Evolutionary conservation across 305 asterid species (phyloP), one percentile per base, ranked within the genome.

Genomic region (Caryopteris hybrid): DNA sequence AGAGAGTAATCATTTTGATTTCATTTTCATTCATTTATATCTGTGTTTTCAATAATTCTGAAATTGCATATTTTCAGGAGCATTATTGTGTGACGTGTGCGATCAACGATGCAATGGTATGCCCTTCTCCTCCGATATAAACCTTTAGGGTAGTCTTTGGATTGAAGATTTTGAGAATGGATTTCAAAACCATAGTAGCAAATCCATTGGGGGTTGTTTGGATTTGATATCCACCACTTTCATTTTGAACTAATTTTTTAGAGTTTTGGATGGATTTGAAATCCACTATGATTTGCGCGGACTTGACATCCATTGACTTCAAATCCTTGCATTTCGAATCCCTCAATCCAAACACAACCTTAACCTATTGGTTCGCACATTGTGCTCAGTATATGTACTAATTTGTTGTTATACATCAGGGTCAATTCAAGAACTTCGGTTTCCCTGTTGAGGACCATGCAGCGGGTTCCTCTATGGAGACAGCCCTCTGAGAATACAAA

Each of bases 71-170:
- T 47, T 90, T 83, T 53, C 96, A 89, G 98, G 98, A 95, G 81
- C 99, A 95, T 75, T 91, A 91, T 78, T 95, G 99, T 64, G 98
- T 91, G 79, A 77, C 89, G 48, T 85, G 76, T 79, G 97, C 96
- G 54, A 78, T 86, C 80, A 95, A 95, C 22, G 96, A 95, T 76
- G 86, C 90, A 63, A 69, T 75, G 97, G 99, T 91, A 85, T 66
- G 83, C 57, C 52, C 53, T 47, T 20, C 38, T 36, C 65, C 61
- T 53, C 29, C 9, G 38, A 65, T 64, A 42, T 27, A 21, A 64
- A 20, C 63, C 45, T 63, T n/a, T n/a, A n/a, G n/a, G n/a, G n/a
- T n/a, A n/a, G n/a, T n/a, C n/a, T n/a, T n/a, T n/a, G n/a, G n/a
- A n/a, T n/a, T n/a, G n/a, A n/a, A n/a, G n/a, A n/a, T n/a, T n/a